Conservation (phyloP, 371 early-diverging fungal genomes). For the Rhizopus microsporus region DNA sequence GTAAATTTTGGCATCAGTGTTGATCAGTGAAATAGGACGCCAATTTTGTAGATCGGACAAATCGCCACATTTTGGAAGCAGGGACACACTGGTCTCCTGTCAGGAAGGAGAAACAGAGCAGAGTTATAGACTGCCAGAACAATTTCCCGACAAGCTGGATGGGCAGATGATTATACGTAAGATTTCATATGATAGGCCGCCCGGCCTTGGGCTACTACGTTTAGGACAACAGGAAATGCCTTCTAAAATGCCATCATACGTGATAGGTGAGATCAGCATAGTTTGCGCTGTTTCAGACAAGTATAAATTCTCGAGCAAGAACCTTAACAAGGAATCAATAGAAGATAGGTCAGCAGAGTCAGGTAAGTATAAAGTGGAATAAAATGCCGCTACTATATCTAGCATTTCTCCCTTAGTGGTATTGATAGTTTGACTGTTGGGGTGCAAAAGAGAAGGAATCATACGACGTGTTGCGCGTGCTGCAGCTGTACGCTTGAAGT, state of each 20-base stretch:
- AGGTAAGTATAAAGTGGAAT: slow-evolving; percentile 9
- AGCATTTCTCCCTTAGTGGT: slow-evolving; percentile 5
- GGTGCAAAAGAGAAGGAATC: slow-evolving; percentile 6
- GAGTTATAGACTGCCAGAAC: slow-evolving; percentile 2
- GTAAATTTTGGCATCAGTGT: slow-evolving; percentile 11
- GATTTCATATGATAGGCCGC: slow-evolving; percentile 21
- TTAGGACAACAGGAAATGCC: slow-evolving; percentile 12
- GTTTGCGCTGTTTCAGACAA: background rate
- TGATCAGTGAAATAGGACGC: slow-evolving; percentile 32
- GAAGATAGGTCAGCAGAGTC: background rate
- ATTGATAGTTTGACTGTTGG: background rate
- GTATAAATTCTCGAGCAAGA: background rate
- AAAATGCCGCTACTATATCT: slow-evolving; percentile 6
- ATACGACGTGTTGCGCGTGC: background rate
- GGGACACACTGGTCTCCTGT: too few species aligned
- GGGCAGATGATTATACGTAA: slow-evolving; percentile 8
- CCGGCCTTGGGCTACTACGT: slow-evolving; percentile 15
- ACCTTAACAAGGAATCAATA: background rate
- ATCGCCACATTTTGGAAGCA: slow-evolving; percentile 30
- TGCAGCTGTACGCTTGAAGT: slow-evolving; percentile 1
- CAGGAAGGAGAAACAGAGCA: too few species aligned
- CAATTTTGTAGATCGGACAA: slow-evolving; percentile 18
- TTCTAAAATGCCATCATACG: background rate
- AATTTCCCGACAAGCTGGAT: slow-evolving; percentile 3
- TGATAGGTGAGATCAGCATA: slow-evolving; percentile 3